Conservation (phyloP, 805 yeast genomes). For the Candida tammaniensis region DNA sequence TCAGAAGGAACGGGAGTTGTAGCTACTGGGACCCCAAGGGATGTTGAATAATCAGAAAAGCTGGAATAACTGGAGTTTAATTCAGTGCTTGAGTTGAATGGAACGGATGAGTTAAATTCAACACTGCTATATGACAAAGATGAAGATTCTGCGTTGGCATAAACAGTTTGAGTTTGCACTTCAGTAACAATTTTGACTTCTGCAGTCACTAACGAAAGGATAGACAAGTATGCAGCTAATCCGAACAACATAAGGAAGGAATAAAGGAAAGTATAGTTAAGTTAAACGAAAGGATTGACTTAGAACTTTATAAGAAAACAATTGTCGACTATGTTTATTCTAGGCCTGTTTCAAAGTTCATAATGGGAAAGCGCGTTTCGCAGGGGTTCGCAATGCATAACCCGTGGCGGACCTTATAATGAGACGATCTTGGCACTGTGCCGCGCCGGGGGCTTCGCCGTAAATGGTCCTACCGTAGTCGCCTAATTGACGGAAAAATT, state of each 20-base stretch:
- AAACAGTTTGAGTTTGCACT: conserved; percentile 15
- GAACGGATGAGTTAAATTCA: conserved; percentile 11
- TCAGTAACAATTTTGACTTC: conserved; percentile 12
- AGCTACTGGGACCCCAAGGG: conserved; percentile 1
- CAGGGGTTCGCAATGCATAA: too few species aligned
- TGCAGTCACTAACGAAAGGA: conserved; percentile 11
- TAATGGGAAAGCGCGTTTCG: not conserved
- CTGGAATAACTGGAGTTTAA: not conserved
- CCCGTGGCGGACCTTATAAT: too few species aligned
- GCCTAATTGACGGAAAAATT: too few species aligned
- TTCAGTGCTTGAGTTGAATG: not conserved
- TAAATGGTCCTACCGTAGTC: too few species aligned
- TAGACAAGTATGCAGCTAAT: too few species aligned
- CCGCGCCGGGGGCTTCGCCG: too few species aligned
- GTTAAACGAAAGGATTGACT: too few species aligned
- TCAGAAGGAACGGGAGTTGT: conserved; percentile 1
- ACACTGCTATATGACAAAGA: conserved; percentile 1
- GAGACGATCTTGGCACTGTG: too few species aligned
- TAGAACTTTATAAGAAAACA: too few species aligned
- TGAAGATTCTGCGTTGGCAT: conserved; percentile 5
- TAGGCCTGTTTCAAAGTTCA: not conserved
- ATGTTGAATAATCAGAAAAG: conserved; percentile 1
- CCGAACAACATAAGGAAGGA: too few species aligned
- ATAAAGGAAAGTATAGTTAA: too few species aligned
- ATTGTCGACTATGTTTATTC: too few species aligned